Evolutionary conservation across 257 asterid genomes (phyloP).

Genomic region (Salvia hispanica): DNA sequence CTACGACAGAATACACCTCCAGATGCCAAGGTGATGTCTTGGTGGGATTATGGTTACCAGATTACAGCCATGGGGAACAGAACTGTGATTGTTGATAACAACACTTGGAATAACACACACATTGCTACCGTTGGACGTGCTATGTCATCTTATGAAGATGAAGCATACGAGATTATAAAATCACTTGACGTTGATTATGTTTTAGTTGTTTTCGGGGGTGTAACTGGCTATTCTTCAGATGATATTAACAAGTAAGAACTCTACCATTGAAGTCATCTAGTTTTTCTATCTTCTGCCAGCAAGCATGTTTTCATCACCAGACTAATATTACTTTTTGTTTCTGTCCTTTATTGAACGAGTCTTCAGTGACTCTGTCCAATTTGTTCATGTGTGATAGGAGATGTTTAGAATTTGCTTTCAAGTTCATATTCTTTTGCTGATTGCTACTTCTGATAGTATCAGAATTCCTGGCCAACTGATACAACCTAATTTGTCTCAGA

Average conservation of each 20-base stretch:
- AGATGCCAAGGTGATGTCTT: conserved; percentile 98
- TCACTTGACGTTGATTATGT: conserved; percentile 95
- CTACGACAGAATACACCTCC: conserved; percentile 88
- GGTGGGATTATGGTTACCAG: conserved; percentile 99
- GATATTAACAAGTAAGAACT: conserved; percentile 93
- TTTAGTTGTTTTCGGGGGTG: conserved; percentile 96
- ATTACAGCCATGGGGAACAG: conserved; percentile 98
- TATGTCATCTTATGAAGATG: conserved; percentile 95
- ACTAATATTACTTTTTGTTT: neutral
- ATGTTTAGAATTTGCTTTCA: neutral
- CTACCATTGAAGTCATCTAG: conserved; percentile 9
- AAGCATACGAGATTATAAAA: conserved; percentile 96
- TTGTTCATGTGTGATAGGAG: neutral
- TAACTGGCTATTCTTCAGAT: conserved; percentile 95
- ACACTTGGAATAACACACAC: conserved; percentile 99
- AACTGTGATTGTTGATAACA: conserved; percentile 95
- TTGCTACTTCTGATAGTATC: conserved; percentile 14
- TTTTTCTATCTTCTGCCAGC: conserved; percentile 16
- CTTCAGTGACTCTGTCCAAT: neutral
- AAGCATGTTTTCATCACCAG: neutral
- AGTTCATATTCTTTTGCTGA: conserved; percentile 16
- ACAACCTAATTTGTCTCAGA: conserved; percentile 44
- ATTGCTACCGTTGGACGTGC: conserved; percentile 99
- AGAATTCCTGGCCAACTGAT: conserved; percentile 27
- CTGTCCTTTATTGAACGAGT: neutral